Percentiles rank a stretch among this genome's conserved stretches.
Evolutionary conservation across 371 early-diverging fungal genomes (phyloP).

Genomic region (Chytridiales sp.): DNA sequence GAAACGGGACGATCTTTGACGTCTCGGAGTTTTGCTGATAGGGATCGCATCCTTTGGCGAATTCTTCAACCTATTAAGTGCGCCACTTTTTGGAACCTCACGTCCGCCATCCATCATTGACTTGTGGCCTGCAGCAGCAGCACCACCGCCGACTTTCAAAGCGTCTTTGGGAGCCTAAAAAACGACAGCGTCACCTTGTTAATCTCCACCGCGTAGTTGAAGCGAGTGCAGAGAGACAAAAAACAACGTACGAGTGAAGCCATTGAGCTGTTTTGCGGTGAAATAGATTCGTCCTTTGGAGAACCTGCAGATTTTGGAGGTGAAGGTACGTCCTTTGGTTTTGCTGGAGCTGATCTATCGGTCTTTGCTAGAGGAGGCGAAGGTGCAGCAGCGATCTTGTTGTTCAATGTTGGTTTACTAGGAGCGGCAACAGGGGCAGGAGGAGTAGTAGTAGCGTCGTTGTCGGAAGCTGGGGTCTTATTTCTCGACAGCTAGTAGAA

Average conservation of each 20-base stretch:
- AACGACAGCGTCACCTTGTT: no score
- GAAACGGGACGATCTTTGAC: constrained; percentile 83
- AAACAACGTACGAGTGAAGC: constrained; percentile 2
- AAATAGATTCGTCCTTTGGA: neutral
- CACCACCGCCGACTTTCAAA: constrained; percentile 7
- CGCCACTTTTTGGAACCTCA: constrained; percentile 73
- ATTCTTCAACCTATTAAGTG: constrained; percentile 76
- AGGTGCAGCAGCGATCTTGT: constrained; percentile 40
- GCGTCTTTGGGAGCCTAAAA: constrained; percentile 12
- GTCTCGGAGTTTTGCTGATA: constrained; percentile 74
- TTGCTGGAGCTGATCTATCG: constrained; percentile 20
- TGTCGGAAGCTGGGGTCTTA: constrained; percentile 29
- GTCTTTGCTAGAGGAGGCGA: constrained; percentile 21
- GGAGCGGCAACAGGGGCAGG: constrained; percentile 4
- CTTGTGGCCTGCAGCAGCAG: constrained; percentile 22
- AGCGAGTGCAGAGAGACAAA: neutral
- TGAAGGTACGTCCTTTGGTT: constrained; percentile 6
- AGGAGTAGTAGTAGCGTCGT: constrained; percentile 6
- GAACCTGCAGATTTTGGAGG: constrained; percentile 3
- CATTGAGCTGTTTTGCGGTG: neutral
- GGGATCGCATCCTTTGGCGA: constrained; percentile 80
- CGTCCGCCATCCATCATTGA: constrained; percentile 21
- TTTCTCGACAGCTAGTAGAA: constrained; percentile 41
- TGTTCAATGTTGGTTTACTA: constrained; percentile 24
- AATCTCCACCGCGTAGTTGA: no score